Conservation (phyloP, 2,329 filamentous ascomycete genomes). For the Dactylella cylindrospora region DNA sequence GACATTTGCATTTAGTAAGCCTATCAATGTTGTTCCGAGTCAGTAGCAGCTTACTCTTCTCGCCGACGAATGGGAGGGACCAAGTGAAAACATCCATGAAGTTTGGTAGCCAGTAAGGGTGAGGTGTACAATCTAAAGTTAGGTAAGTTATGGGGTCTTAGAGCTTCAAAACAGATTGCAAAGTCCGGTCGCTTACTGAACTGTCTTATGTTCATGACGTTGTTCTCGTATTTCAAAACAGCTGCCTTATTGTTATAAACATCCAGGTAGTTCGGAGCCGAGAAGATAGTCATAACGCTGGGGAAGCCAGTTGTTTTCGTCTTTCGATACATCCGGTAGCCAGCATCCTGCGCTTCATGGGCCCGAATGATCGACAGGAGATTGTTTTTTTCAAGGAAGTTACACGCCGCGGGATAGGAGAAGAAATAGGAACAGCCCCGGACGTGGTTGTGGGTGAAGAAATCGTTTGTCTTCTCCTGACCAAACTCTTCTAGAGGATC, state of each 20-base stretch:
- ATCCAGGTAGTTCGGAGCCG: slow-evolving; percentile 95
- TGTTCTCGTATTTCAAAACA: slow-evolving; percentile 98
- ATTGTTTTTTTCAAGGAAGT: slow-evolving; percentile 98
- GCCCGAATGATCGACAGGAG: slow-evolving; percentile 94
- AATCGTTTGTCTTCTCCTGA: slow-evolving; percentile 96
- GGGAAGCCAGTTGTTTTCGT: slow-evolving; percentile 97
- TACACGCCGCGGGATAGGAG: slow-evolving; percentile 93
- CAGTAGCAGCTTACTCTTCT: slow-evolving; percentile 63
- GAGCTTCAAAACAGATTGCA: background rate
- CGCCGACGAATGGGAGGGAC: slow-evolving; percentile 96
- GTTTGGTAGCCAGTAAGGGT: slow-evolving; percentile 98
- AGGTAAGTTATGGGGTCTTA: background rate
- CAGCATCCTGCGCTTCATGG: slow-evolving; percentile 97
- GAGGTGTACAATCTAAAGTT: slow-evolving; percentile 76
- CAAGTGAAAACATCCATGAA: slow-evolving; percentile 99
- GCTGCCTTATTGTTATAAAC: slow-evolving; percentile 99
- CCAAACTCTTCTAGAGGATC: slow-evolving; percentile 98
- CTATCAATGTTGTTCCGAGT: background rate
- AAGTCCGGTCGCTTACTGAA: slow-evolving; percentile 61
- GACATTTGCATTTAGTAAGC: background rate
- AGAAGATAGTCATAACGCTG: slow-evolving; percentile 99
- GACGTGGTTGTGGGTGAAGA: slow-evolving; percentile 97
- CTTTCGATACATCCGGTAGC: slow-evolving; percentile 99
- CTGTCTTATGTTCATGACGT: slow-evolving; percentile 99
- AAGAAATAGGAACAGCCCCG: slow-evolving; percentile 99